Evolutionary conservation across 2,329 filamentous ascomycete species (phyloP), one percentile per base, ranked within the genome.

Genomic region (Paecilomyces dactylethromorphus): DNA sequence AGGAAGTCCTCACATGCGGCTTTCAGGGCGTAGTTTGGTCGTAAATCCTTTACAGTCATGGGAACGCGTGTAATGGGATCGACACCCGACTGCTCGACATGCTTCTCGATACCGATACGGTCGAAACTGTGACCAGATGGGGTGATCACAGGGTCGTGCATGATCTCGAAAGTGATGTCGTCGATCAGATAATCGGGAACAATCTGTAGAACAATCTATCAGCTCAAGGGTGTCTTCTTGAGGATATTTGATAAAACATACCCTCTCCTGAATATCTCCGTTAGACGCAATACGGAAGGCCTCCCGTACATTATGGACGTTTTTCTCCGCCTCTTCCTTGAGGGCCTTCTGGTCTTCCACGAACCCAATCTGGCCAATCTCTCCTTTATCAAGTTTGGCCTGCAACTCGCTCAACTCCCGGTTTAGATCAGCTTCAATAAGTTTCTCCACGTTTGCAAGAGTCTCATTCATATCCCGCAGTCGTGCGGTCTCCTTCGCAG

Each of bases 81-180:
- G 13, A 84, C 89, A 0, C 82, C 81, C 33, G 85, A 85, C 22
- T 89, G 82, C 67, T 89, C 88, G 26, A 99, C 80, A 70, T 97
- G 92, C 74, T 96, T 91, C 69, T 92, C 81, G 61, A 99, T 88
- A 15, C 90, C 90, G 0, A 90, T 82, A 50, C 93, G 84, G 72
- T 97, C 94, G 71, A 96, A 99, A 1, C 89, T 94, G 63, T 92
- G 90, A 12, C 94, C 94, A 1, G 89, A 92, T 68, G 89, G 92
- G 1, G 78, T 81, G 5, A 79, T 70, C 33, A 81, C 77, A 4
- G 79, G 79, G 61, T 81, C 79, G 61, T 81, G 78, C 79, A 81
- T 81, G 63, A 81, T 71, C 59, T 79, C 76, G 59, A 81, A 81
- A 0, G 76, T 77, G 61, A 81, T 80, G 7, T 74, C 74, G 60